Evolutionary conservation across 2,329 filamentous ascomycete genomes (phyloP).

Genomic region (Phaeosphaeria sp.): DNA sequence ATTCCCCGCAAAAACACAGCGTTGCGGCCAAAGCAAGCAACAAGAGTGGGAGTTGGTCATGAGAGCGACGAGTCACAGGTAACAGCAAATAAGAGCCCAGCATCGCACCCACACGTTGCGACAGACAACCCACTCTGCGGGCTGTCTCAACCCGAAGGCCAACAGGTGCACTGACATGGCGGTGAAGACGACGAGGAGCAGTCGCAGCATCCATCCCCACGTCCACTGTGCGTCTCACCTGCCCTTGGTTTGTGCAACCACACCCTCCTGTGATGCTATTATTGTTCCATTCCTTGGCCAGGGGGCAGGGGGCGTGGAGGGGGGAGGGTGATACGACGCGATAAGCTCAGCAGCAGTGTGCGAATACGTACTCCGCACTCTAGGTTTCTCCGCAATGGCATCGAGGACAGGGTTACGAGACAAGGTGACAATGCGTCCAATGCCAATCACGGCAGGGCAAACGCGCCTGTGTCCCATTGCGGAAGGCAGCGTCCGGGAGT

Average conservation of each 20-base stretch:
- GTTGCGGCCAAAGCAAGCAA: neutral
- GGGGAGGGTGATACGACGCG: slow-evolving; percentile 9
- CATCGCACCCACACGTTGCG: slow-evolving; percentile 11
- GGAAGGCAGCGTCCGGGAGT: slow-evolving; percentile 13
- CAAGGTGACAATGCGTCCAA: slow-evolving; percentile 4
- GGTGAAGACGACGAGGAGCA: slow-evolving; percentile 15
- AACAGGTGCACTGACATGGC: slow-evolving; percentile 10
- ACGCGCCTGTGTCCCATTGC: slow-evolving; percentile 15
- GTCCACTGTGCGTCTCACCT: slow-evolving; percentile 19
- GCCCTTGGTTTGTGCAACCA: slow-evolving; percentile 18
- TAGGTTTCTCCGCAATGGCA: slow-evolving; percentile 18
- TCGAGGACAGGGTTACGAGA: slow-evolving; percentile 3
- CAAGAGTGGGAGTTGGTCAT: slow-evolving; percentile 10
- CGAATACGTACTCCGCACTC: slow-evolving; percentile 10
- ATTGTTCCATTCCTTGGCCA: slow-evolving; percentile 18
- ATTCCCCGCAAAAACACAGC: slow-evolving; percentile 25
- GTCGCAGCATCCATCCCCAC: slow-evolving; percentile 2
- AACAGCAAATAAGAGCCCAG: slow-evolving; percentile 16
- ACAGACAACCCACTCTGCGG: slow-evolving; percentile 18
- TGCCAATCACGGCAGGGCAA: slow-evolving; percentile 6
- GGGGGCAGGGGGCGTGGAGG: neutral
- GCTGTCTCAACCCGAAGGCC: slow-evolving; percentile 14
- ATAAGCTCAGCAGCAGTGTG: slow-evolving; percentile 19
- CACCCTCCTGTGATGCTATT: slow-evolving; percentile 16
- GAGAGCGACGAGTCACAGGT: slow-evolving; percentile 18